Evolutionary conservation across 78 protist genomes (phyloP), one percentile per base, ranked within the genome.

Genomic region (Diacronema lutheri): DNA sequence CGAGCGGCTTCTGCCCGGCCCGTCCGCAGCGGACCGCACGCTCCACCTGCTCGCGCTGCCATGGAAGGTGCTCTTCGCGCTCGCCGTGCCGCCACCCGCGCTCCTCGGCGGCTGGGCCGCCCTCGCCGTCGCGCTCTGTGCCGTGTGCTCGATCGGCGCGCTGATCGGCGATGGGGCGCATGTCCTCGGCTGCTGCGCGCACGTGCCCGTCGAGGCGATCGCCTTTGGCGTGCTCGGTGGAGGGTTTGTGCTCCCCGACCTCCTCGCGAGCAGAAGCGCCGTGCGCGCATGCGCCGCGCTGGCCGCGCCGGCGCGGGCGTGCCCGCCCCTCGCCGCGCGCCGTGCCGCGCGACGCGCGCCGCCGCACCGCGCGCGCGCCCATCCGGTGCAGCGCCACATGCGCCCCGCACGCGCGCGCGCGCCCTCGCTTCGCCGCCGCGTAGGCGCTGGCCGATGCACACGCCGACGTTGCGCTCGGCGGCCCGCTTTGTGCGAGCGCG

Each of bases 391-490:
- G n/a, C n/a, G n/a, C n/a, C n/a, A n/a, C n/a, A n/a, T n/a, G n/a
- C n/a, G n/a, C n/a, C n/a, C n/a, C n/a, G n/a, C n/a, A n/a, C n/a
- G 50, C 50, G 50, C 50, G 50, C 50, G 50, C 78, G 68, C 87
- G 68, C 87, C 46, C 68, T 66, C 46, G 87, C 87, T 20, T 41
- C 79, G 41, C 20, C 23, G 78, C 16, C 9, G 68, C 68, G 68
- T 25, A 31, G 23, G 31, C 68, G n/a, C 50, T 44, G 21, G 41
- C 38, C 31, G 89, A 74, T n/a, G 55, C 3, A 29, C 13, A 50
- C 38, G 84, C 81, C 38, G 89, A 86, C 80, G n/a, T 29, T 38
- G 80, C 89, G n/a, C 25, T 86, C 26, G 89, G 89, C 50, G 77
- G n/a, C n/a, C n/a, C n/a, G n/a, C n/a, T n/a, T n/a, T n/a, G n/a